Percentiles rank a stretch among this genome's conserved stretches.
Conservation (phyloP, 2,329 filamentous ascomycete genomes). For the Alternaria infectoria region DNA sequence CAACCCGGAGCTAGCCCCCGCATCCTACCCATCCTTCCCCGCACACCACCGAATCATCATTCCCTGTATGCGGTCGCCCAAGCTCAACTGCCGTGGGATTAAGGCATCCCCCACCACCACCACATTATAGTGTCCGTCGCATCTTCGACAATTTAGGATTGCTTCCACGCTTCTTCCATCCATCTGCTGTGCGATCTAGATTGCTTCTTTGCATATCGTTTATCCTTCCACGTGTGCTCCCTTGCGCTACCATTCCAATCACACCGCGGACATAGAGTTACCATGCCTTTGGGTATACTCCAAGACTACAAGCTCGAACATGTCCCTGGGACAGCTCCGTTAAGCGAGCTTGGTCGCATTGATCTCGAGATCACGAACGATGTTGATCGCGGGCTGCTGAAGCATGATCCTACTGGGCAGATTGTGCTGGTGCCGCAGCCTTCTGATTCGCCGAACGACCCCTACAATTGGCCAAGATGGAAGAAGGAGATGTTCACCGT, state of each 20-base stretch:
- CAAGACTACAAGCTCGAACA: constrained; percentile 30
- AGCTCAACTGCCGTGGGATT: constrained; percentile 1
- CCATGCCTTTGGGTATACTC: constrained; percentile 32
- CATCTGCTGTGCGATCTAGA: neutral
- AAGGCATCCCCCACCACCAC: neutral
- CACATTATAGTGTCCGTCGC: constrained; percentile 13
- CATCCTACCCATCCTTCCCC: constrained; percentile 16
- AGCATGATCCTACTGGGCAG: constrained; percentile 34
- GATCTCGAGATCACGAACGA: constrained; percentile 21
- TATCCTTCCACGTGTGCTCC: neutral
- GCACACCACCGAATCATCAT: constrained; percentile 10
- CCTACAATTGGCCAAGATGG: constrained; percentile 57
- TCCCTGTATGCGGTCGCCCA: neutral
- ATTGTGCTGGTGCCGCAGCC: constrained; percentile 62
- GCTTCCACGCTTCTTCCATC: neutral
- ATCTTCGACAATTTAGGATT: neutral
- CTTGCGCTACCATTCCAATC: neutral
- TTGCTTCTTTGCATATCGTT: neutral
- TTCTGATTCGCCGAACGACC: constrained; percentile 56
- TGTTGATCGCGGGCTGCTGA: constrained; percentile 23
- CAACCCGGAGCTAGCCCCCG: constrained; percentile 1
- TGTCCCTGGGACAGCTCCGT: constrained; percentile 31
- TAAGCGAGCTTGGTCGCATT: constrained; percentile 24
- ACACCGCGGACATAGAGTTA: neutral
- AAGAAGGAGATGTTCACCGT: constrained; percentile 36